phyloP scores from a whole-genome alignment of 768 basidiomycete genomes.

The Boletus sp. region DNA sequence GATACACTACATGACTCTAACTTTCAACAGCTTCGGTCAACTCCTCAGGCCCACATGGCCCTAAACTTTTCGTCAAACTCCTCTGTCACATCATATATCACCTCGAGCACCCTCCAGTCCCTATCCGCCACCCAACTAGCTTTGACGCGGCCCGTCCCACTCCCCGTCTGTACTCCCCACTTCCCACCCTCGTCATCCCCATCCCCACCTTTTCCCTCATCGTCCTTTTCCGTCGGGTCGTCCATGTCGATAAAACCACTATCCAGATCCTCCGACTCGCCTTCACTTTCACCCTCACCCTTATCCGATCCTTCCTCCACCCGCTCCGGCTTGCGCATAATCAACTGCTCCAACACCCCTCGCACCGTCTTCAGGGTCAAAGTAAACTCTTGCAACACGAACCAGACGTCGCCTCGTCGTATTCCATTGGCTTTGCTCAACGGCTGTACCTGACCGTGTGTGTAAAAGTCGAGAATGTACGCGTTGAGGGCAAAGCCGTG shows the following conservation, averaged over 20 bases:
- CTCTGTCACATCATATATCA: constrained; percentile 39
- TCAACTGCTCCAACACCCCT: constrained; percentile 46
- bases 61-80: constrained; percentile 61
- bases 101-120: constrained; percentile 56
- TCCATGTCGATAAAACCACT: constrained; percentile 31
- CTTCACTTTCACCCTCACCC: constrained; percentile 11
- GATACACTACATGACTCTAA: not conserved
- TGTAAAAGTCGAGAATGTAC: constrained; percentile 66
- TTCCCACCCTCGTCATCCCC: constrained; percentile 22
- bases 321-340: constrained; percentile 27
- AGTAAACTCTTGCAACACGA: constrained; percentile 54
- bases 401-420: constrained; percentile 64
- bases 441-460: constrained; percentile 54
- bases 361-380: constrained; percentile 49
- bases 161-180: not conserved
- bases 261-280: constrained; percentile 23
- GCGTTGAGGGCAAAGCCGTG: constrained; percentile 49
- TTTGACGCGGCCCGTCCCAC: constrained; percentile 9
- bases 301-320: constrained; percentile 13
- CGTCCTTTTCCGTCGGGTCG: constrained; percentile 29
- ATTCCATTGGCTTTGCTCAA: constrained; percentile 54
- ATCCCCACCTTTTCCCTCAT: constrained; percentile 15
- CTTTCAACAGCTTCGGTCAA: not conserved
- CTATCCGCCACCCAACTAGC: constrained; percentile 40
- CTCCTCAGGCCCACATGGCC: constrained; percentile 56